These are phyloP conservation scores for Ramicandelaber brevisporus DNA, from an alignment of 192 early-diverging fungal species.

Conservation along the genomic window DNA sequence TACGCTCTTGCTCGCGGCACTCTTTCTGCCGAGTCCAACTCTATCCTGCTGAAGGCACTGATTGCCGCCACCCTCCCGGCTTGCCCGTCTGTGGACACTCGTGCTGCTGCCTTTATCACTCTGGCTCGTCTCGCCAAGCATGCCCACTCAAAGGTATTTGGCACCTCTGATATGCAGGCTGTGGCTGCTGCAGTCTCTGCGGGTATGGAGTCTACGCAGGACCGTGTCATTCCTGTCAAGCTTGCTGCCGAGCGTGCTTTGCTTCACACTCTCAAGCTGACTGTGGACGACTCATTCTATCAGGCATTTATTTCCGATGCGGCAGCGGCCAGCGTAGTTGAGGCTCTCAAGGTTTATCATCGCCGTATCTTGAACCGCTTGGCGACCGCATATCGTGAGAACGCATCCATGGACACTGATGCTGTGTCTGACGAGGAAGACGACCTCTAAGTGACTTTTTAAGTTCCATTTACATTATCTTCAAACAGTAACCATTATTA, in stretches of 20 bases:
- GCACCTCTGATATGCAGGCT: too few species aligned
- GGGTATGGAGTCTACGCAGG: slow-evolving; percentile 44
- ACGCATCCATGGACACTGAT: too few species aligned
- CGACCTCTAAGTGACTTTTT: too few species aligned
- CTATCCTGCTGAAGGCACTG: slow-evolving; percentile 7
- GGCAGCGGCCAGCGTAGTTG: slow-evolving; percentile 16
- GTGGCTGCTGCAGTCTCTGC: slow-evolving; percentile 21
- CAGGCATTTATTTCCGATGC: slow-evolving; percentile 14
- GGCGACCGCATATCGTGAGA: too few species aligned
- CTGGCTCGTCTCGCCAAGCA: slow-evolving; percentile 28
- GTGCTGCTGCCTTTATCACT: slow-evolving; percentile 18
- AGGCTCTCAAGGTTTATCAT: slow-evolving; percentile 27
- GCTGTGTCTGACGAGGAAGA: too few species aligned
- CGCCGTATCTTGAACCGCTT: slow-evolving; percentile 21
- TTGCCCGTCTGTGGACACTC: too few species aligned
- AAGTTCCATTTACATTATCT: too few species aligned
- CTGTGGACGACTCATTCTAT: slow-evolving; percentile 12
- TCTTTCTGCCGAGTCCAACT: slow-evolving; percentile 4
- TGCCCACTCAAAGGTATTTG: slow-evolving; percentile 11
- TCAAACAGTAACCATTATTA: too few species aligned
- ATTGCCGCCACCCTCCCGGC: slow-evolving; percentile 23
- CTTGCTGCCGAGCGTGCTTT: slow-evolving; percentile 61
- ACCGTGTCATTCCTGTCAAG: slow-evolving; percentile 61
- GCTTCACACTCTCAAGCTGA: slow-evolving; percentile 38
- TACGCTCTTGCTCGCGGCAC: too few species aligned